Evolutionary conservation across 352 stramenopile species (phyloP), one percentile per base, ranked within the genome.

Genomic region (Albugo candida): DNA sequence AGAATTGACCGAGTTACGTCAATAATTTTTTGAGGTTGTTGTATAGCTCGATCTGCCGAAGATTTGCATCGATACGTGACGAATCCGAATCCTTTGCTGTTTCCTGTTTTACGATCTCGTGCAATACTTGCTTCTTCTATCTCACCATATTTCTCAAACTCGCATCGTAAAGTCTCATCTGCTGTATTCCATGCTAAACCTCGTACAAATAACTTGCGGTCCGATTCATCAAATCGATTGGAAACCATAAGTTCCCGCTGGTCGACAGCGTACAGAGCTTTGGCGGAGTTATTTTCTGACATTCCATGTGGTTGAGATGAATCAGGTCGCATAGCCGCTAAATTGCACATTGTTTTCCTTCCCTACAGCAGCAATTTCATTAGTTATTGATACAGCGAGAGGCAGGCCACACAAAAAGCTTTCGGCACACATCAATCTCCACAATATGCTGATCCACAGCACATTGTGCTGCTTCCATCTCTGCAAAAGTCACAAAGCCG

Each of bases 1-100:
- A 41, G 36, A 13, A 18, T 20, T 1, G 11, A 13, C 4, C 17
- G 12, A 69, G 65, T 36, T 64, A 86, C 74, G 49, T 83, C 64
- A 36, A 86, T 81, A 36, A 62, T 49, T 46, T 81, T 83, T 41
- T 67, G 58, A 4, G 69, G 67, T n/a, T 74, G 60, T 42, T 70
- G 57, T n/a, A 86, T 56, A 24, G 74, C 69, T 20, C 45, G 52
- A 14, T 67, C 53, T 0, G 66, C 71, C 1, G 51, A 53, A n/a
- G 49, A 41, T 37, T 69, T 64, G n/a, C 81, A 53, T 24, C 57
- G 57, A 51, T 62, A 86, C 24, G 59, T 79, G 44, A 83, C 63
- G 36, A 83, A 84, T 20, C 63, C 74, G 48, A 67, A 86, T n/a
- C 71, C 65, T 49, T 78, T 83, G 54, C 56, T 75, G 51, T 71